Base-by-base conservation (phyloP, 768 basidiomycete species). In the Pholiota conissans region DNA sequence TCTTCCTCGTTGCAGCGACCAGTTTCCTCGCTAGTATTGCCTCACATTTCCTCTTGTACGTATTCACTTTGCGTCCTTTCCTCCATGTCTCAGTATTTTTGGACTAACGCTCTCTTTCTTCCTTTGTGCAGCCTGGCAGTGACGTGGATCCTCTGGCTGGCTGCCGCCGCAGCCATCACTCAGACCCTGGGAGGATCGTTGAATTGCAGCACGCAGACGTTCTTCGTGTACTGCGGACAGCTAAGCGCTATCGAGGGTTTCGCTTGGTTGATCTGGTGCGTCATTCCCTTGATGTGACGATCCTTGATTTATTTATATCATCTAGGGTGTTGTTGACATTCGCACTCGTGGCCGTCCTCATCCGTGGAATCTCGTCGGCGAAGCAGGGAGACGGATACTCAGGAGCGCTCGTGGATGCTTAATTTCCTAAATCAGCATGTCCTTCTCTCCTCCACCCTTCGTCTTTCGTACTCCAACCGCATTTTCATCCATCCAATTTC, bases 61-160 rank as follows among this genome's bases (percentile, higher is more conserved):
- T 76, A n/a, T 32, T 52, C 57, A 22, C 18, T 56, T 59, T 52
- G 11, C 27, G 10, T 30, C 28, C 27, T 3, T 9, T 18, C 10
- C 40, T 0, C 4, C 32, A 16, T 8, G 34, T 34, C 46, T 27
- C 45, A 16, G 5, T 45, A 7, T 9, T 28, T 8, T 20, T 57
- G 30, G 39, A n/a, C 5, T 39, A 9, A 22, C 22, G 22, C 20
- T 9, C n/a, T n/a, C n/a, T 30, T 49, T 45, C 5, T 18, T 49
- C 22, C 10, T 11, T 9, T 10, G 7, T 10, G 29, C 27, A 91
- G 90, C 72, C 70, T 91, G 49, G 56, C 76, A 49, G 13, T 92
- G 18, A 90, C 89, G 1, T 92, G 90, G 89, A 76, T 92, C 34
- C 77, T 91, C 58, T 93, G 91, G 91, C 77, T 83, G 2, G 84